Evolutionary conservation across 1,284 basidiomycete species (phyloP), one percentile per base, ranked within the genome.

Genomic region (Fomitopsis schrenkii): DNA sequence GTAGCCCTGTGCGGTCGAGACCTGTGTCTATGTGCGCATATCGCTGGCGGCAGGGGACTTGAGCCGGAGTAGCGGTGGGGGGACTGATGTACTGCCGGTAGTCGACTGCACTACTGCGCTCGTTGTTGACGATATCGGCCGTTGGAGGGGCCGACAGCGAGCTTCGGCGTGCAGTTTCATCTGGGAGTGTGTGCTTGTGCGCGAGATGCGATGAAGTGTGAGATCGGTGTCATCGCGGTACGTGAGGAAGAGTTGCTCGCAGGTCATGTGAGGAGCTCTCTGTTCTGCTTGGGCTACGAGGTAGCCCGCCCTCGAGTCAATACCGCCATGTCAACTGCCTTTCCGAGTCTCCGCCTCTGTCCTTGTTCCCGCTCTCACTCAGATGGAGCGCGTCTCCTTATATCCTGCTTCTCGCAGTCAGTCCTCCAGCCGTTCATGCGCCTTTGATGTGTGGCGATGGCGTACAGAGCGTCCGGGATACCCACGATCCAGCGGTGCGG

Each of bases 331-430:
- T 59, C 70, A 58, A 54, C 64, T 66, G 15, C 63, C 60, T 66
- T 64, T 59, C 67, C 63, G 22, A 64, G 64, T 58, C 57, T 71
- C 73, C 42, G 69, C 65, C 68, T 68, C 71, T 61, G 70, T 67
- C 66, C 22, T 22, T 22, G 74, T 64, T 59, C 67, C 63, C 84
- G 81, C 65, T 94, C 91, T 0, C 80, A 77, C 73, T 94, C 91
- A 5, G 94, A 93, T 0, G 94, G 94, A 22, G 22, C 22, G 22
- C 22, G 22, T 22, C 2, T 22, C 22, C 22, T 91, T 17, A 95
- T 94, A 95, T 3, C 93, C 93, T 0, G 92, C 92, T 71, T 94
- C 90, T 58, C 85, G 80, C 26, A 95, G 79, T 17, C 95, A 80
- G 74, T 94, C 90, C 67, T 94, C 93, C 33, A 95, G 80, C 5